Evolutionary conservation across 192 early-diverging fungal genomes (phyloP).

Genomic region (Mortierella claussenii): DNA sequence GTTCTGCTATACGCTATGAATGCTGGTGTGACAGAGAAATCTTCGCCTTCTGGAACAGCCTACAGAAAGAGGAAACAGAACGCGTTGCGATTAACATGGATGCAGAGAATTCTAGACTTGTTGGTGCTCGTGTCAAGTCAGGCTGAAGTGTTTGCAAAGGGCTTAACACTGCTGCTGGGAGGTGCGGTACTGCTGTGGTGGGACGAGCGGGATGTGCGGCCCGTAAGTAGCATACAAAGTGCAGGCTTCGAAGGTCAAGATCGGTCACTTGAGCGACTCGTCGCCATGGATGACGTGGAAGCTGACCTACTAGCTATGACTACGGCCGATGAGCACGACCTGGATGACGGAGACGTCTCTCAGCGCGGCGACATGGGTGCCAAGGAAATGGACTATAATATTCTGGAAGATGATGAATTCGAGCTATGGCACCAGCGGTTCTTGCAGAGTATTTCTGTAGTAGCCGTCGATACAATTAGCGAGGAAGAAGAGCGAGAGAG

Average conservation of each 20-base stretch:
- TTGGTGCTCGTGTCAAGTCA: conserved; percentile 55
- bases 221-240: neutral
- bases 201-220: conserved; percentile 35
- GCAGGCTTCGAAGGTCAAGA: neutral
- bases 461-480: neutral
- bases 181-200: conserved; percentile 45
- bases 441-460: conserved; percentile 25
- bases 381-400: conserved; percentile 18
- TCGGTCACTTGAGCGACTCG: neutral
- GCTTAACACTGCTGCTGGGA: conserved; percentile 29
- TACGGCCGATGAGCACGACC: conserved; percentile 35
- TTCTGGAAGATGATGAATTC: conserved; percentile 38
- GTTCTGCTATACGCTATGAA: conserved; percentile 49
- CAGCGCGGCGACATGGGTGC: neutral
- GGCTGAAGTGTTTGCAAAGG: conserved; percentile 17
- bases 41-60: neutral
- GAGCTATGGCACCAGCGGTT: conserved; percentile 42
- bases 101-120: conserved; percentile 60
- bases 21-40: neutral
- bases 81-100: conserved; percentile 44
- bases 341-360: neutral
- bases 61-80: conserved; percentile 13
- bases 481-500: neutral
- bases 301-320: conserved; percentile 25
- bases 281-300: conserved; percentile 15